Evolutionary conservation across 352 stramenopile species (phyloP), one percentile per base, ranked within the genome.

Genomic region (Phytophthora pini): DNA sequence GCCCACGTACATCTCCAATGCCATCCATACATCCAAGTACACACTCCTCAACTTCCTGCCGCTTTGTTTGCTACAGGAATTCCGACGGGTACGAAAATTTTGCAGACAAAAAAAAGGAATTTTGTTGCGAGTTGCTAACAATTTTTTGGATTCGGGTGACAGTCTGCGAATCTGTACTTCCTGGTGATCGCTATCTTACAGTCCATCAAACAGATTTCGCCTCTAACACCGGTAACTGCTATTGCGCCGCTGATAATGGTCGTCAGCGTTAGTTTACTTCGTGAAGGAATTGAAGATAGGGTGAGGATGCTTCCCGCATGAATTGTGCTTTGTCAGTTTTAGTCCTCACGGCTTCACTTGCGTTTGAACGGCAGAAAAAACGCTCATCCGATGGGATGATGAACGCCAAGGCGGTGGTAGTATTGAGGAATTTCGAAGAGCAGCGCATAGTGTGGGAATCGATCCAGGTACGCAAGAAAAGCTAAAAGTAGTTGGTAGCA

Each of bases 91-190:
- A 67, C 32, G 67, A 44, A 36, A n/a, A 34, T 24, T 7, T 45
- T 58, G 8, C 26, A 29, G 7, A 36, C 4, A 11, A 11, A 36
- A 8, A 8, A 36, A 26, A 26, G 24, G 31, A 36, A 12, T 12
- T 5, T 36, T 8, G 10, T 36, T 8, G 1, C n/a, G 11, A 36
- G 9, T 12, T 38, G 34, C 56, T 63, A 49, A 63, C 53, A 45
- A 11, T 13, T 59, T 96, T 27, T 85, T 94, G 43, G 59, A 68
- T 34, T 70, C 15, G 46, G 10, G 20, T 49, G 43, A 32, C 61
- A 93, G 72, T 92, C 95, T 55, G 93, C 91, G 3, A 98, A 98
- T 65, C 70, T 98, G 60, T 98, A 98, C 74, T 98, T 98, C 72
- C 68, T 98, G 11, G 79, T 92, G 60, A 96, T 98, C 44, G 90